Base-by-base conservation (phyloP, 2,329 filamentous ascomycete species). In the Teratosphaeria nubilosa region DNA sequence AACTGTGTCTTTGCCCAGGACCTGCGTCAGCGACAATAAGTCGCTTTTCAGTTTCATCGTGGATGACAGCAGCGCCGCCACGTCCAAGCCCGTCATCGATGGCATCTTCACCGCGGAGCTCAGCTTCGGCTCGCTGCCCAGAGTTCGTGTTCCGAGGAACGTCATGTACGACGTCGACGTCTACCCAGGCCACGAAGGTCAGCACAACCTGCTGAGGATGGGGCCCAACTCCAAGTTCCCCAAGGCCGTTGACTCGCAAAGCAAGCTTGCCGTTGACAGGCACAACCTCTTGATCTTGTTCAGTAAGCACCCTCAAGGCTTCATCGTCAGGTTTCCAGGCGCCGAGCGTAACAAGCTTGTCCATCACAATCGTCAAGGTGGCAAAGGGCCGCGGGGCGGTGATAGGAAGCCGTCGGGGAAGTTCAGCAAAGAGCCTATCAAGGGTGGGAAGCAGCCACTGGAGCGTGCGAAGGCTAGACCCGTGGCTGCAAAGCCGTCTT, bases 1-100 rank as follows among this genome's bases (percentile, higher is more conserved):
- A 4, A 88, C 88, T 0, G 88, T 94, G 2, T 90, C 87, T 13
- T 76, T 92, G 7, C 88, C 86, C 20, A 64, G 59, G 57, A 62
- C 57, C 11, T 31, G 24, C 14, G 25, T 48, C 20, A 56, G 53
- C 22, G n/a, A 51, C 22, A 16, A 25, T 10, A 60, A 63, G 53
- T 59, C 52, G 22, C 60, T 22, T 51, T 52, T 69, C 60, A 62
- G 63, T 31, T 67, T 66, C 57, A 64, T 64, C 20, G 66, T 74
- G 48, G 64, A 70, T 59, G 64, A 68, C 51, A 71, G 66, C 61
- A 52, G 45, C 7, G 72, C 73, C n/a, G 62, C 70, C 5, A 64
- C 66, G 13, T 74, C 75, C 20, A 77, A 76, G 62, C 70, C 70
- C 22, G 70, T 68, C 24, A 72, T 75, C 30, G 75, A 77, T 48